Percentiles rank a stretch among this genome's conserved stretches.
Conservation (phyloP, 176 grass and related monocot genomes). For the Ampelocalamus luodianensis region DNA sequence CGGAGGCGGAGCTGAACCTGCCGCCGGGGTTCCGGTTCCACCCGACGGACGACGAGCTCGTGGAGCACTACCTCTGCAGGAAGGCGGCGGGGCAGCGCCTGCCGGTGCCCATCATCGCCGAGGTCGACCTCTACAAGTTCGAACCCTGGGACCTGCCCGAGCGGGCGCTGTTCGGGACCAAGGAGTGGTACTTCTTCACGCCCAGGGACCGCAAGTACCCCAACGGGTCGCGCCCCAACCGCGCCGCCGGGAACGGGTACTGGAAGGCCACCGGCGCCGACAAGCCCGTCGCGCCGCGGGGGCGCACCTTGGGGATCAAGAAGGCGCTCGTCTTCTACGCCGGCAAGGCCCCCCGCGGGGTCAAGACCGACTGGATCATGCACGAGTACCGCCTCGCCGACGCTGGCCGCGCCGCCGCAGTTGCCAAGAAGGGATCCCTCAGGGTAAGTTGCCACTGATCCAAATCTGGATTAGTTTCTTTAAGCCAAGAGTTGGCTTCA, state of each 20-base stretch:
- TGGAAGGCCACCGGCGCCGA: slow-evolving; percentile 69
- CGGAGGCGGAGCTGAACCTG: slow-evolving; percentile 70
- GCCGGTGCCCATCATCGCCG: slow-evolving; percentile 75
- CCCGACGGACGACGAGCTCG: slow-evolving; percentile 94
- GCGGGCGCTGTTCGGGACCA: slow-evolving; percentile 54
- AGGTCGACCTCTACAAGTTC: slow-evolving; percentile 95
- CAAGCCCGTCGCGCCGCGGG: slow-evolving; percentile 49
- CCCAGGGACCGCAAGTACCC: slow-evolving; percentile 65
- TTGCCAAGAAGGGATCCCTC: slow-evolving; percentile 53
- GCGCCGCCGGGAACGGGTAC: slow-evolving; percentile 58
- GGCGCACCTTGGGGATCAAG: slow-evolving; percentile 73
- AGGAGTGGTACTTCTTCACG: slow-evolving; percentile 72
- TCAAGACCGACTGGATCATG: slow-evolving; percentile 97
- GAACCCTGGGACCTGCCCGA: slow-evolving; percentile 74
- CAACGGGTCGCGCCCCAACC: slow-evolving; percentile 51
- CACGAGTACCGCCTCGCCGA: slow-evolving; percentile 83
- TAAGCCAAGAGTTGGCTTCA: background rate
- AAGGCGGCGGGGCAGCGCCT: slow-evolving; percentile 58
- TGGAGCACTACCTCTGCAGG: slow-evolving; percentile 67
- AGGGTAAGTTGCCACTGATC: slow-evolving; percentile 36
- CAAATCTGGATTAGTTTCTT: background rate
- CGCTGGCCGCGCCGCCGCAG: slow-evolving; percentile 17
- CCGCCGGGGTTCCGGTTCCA: slow-evolving; percentile 95
- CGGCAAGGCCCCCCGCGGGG: slow-evolving; percentile 71
- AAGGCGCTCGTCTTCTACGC: slow-evolving; percentile 94